Evolutionary conservation across 768 basidiomycete species (phyloP), one percentile per base, ranked within the genome.

Genomic region (Russula compacta): DNA sequence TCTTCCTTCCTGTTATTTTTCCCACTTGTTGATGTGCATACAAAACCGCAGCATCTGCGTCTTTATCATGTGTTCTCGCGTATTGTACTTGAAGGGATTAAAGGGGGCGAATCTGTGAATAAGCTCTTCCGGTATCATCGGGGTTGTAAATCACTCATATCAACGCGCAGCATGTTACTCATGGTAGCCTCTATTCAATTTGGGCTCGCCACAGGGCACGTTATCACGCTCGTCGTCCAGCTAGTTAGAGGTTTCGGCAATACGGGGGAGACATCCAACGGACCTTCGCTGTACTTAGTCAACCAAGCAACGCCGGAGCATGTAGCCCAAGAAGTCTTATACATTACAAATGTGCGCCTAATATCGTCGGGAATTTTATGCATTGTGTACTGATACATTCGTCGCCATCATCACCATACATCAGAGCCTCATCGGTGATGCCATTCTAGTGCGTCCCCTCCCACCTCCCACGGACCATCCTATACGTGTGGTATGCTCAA

Each of bases 391-490:
- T 43, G 39, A 56, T 24, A 0, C 7, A 4, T 40, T 40, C 14
- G 1, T 24, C 8, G 4, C 32, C 6, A 15, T 38, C 8, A 35
- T 17, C 6, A 35, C 5, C 9, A 15, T 47, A 42, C 39, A 17
- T 35, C 24, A 61, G 60, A 38, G 54, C 17, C 58, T 63, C 8
- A 55, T 63, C n/a, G 62, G 62, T 4, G 62, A 63, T 42, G 59
- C 46, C 6, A 61, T 63, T 29, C 40, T 63, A 4, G 62, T 63
- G 33, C 11, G 54, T 51, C 17, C 4, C 33, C 21, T 3, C 33
- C 33, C n/a, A 52, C 9, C 24, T 29, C n/a, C 42, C 10, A 12
- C 24, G 3, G 6, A 32, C 11, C 11, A 24, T 21, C 3, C 38
- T 15, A 14, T 6, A 12, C 49, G 19, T 14, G n/a, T 59, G 21